Conservation (phyloP, 805 yeast genomes). For the Zygotorulaspora chibaensis region DNA sequence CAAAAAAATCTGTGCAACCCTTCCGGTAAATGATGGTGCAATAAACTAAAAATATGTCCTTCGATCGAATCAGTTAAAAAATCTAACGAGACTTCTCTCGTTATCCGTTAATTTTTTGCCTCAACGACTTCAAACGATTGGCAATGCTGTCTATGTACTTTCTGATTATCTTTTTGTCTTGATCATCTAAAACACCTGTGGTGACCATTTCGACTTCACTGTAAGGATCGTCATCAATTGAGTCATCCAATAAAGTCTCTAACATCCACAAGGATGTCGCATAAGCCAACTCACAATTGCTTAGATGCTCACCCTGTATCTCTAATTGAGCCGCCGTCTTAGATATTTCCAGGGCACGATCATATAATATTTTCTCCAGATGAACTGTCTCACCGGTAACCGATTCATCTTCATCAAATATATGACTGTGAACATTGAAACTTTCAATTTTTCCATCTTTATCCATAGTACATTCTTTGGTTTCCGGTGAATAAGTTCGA, state of each 20-base stretch:
- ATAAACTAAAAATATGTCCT: neutral
- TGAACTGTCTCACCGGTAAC: constrained; percentile 36
- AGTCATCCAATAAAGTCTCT: constrained; percentile 68
- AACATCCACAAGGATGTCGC: constrained; percentile 95
- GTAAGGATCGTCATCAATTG: constrained; percentile 27
- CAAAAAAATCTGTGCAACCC: neutral
- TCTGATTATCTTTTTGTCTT: constrained; percentile 71
- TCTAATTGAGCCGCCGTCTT: constrained; percentile 89
- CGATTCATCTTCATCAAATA: constrained; percentile 12
- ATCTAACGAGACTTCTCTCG: neutral
- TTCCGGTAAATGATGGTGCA: neutral
- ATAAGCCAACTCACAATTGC: constrained; percentile 81
- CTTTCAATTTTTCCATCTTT: constrained; percentile 13
- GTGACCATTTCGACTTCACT: constrained; percentile 31
- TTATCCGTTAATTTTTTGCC: constrained; percentile 45
- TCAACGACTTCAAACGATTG: constrained; percentile 66
- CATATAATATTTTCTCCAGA: constrained; percentile 85
- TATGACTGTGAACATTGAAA: constrained; percentile 6
- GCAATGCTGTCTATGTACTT: constrained; percentile 80
- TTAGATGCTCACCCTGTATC: constrained; percentile 51
- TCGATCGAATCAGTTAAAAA: neutral
- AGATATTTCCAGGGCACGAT: constrained; percentile 89
- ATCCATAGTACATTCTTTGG: constrained; percentile 10
- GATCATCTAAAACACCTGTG: constrained; percentile 53
- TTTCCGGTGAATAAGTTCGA: constrained; percentile 1